These are phyloP conservation scores for Manihot esculenta DNA, from an alignment of 441 rosid species.

Conservation along the genomic window DNA sequence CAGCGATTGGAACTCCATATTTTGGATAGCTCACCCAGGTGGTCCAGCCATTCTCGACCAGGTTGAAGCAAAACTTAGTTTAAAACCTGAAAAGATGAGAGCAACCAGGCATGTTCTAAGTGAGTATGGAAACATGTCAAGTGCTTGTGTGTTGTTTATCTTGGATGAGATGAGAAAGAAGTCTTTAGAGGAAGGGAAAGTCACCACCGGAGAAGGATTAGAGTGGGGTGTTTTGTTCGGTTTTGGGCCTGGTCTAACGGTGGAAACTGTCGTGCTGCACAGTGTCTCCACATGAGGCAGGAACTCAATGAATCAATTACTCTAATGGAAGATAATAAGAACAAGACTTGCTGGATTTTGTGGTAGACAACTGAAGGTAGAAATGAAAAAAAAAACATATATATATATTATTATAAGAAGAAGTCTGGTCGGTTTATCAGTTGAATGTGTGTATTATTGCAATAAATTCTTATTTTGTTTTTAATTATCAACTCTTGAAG, in stretches of 20 bases:
- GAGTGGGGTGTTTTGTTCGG: slow-evolving; percentile 25
- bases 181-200: background rate
- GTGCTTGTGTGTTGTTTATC: slow-evolving; percentile 18
- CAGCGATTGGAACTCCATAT: slow-evolving; percentile 19
- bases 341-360: too few species aligned
- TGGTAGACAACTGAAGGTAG: too few species aligned
- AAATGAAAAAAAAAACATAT: too few species aligned
- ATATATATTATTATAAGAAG: too few species aligned
- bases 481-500: too few species aligned
- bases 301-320: background rate
- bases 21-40: slow-evolving; percentile 6
- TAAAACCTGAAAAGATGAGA: background rate
- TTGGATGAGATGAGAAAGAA: slow-evolving; percentile 24
- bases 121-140: slow-evolving; percentile 23
- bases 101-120: slow-evolving; percentile 10
- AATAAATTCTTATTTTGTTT: too few species aligned
- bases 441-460: too few species aligned
- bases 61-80: background rate
- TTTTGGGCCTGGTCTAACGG: slow-evolving; percentile 21
- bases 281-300: background rate
- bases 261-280: slow-evolving; percentile 11
- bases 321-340: too few species aligned
- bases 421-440: too few species aligned
- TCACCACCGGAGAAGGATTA: slow-evolving; percentile 22
- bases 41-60: background rate